Base-by-base conservation (phyloP, 768 basidiomycete genomes). In the Pilatotrama ljubarskyi region DNA sequence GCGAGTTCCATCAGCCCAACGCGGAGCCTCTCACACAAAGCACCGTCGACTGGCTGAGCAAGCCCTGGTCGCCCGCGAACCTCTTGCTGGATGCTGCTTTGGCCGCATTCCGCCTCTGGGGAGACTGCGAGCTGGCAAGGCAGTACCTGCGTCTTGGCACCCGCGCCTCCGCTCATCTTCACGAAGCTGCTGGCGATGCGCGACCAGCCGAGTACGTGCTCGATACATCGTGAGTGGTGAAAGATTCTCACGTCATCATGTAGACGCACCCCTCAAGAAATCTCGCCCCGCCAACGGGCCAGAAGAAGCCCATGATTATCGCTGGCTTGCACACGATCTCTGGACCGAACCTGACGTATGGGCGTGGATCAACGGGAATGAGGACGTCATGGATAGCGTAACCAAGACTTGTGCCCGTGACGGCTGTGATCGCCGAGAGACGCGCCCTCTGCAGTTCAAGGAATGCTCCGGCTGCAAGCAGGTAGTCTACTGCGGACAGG, bases 301-400 rank as follows among this genome's bases (percentile, higher is more conserved):
- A 0, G 78, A 79, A 60, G 77, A 77, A 24, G 78, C 78, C 14
- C 77, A 76, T 25, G 78, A 79, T 62, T 79, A 80, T 67, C 65
- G 78, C 6, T 81, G 75, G 73, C 60, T 76, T 9, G 69, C 76
- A 2, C 78, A 80, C 55, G 74, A 76, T 49, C 64, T 79, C 7
- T 80, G 77, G 78, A 76, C 74, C 73, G 64, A 70, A 36, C 63
- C 63, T 1, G 71, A 70, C 37, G 76, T 75, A 3, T 80, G 78
- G 79, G 65, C 72, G 1, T 80, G 78, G 78, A 76, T 71, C 7
- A 70, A 75, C 63, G 64, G 59, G 9, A 66, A 73, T 57, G 42
- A 60, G 7, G 71, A 74, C 32, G 75, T 71, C 10, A 73, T 69
- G 57, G 59, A 58, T 13, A 51, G 48, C 10, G 61, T 78, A 5